Conservation (phyloP, 306 rosid genomes). For the Ziziphus jujuba region DNA sequence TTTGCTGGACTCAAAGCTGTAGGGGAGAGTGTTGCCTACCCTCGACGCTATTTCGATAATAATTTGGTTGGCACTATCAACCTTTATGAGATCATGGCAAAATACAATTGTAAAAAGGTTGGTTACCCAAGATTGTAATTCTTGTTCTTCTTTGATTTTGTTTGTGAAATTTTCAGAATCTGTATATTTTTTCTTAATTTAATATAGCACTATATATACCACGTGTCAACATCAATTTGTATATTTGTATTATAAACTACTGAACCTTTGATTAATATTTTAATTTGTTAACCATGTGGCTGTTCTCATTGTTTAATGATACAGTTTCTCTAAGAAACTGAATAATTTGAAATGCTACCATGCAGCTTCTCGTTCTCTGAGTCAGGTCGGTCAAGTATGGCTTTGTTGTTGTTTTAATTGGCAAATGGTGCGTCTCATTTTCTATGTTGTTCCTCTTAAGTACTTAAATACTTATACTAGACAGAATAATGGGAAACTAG, state of each 20-base stretch:
- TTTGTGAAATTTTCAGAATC: neutral
- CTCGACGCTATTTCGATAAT: slow-evolving; percentile 66
- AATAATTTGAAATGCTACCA: too few relatives aligned
- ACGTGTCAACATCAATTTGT: too few relatives aligned
- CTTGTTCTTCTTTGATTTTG: neutral
- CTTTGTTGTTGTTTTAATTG: neutral
- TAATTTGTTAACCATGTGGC: neutral
- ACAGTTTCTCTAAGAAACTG: too few relatives aligned
- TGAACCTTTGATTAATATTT: neutral
- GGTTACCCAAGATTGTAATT: neutral
- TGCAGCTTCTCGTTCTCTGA: too few relatives aligned
- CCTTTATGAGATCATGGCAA: slow-evolving; percentile 79
- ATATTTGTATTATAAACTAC: neutral
- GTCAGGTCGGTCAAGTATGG: neutral
- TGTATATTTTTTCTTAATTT: too few relatives aligned
- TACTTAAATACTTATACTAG: too few relatives aligned
- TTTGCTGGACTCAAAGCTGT: slow-evolving; percentile 93
- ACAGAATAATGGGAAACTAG: neutral
- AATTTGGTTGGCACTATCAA: slow-evolving; percentile 82
- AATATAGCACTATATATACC: too few relatives aligned
- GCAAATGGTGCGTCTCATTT: neutral
- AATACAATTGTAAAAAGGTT: slow-evolving; percentile 79
- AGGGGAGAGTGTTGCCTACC: slow-evolving; percentile 77
- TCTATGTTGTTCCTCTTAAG: neutral
- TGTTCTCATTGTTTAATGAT: too few relatives aligned